Evolutionary conservation across 225 moss, liverwort and hornwort genomes (phyloP), one percentile per base, ranked within the genome.

Genomic region (Thuidium tamariscinum): DNA sequence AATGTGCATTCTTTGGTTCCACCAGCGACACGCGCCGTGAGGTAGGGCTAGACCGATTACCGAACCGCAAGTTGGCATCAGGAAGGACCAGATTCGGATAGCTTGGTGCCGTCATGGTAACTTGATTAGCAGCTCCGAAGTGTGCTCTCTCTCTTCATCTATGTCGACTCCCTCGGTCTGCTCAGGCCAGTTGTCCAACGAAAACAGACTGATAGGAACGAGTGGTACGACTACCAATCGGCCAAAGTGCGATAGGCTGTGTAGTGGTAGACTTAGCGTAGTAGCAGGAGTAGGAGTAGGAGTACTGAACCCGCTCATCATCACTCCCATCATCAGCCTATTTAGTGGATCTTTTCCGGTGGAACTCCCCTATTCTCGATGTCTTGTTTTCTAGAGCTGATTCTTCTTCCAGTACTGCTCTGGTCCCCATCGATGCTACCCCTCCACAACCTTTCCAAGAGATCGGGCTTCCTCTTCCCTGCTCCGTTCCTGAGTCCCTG

Each of bases 81-180:
- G 39, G 52, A 61, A 64, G 73, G 34, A 82, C 66, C 77, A 69
- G 87, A 87, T 87, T 91, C 46, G 44, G 39, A 49, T 36, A 54
- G 74, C 37, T 21, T 34, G 80, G 48, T 75, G 67, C 77, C 80
- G 54, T 84, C 42, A 88, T 79, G 88, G 84, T 46, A 37, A 81
- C 76, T 62, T 86, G 88, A 89, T 86, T 76, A 78, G 87, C 80
- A 87, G 67, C 79, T 72, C 46, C 87, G 74, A 68, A 19, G 73
- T 88, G 91, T 93, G 93, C 93, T 93, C 93, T 93, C 93, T 93
- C 93, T 93, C 93, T 91, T 91, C 93, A 93, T 87, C 79, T 68
- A 77, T 91, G 90, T 89, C 82, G 75, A 83, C 77, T 80, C 44
- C 78, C 56, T 84, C 66, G 86, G 84, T 82, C 76, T 82, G 79